Evolutionary conservation across 306 rosid genomes (phyloP).

Genomic region (Fagus sylvatica): DNA sequence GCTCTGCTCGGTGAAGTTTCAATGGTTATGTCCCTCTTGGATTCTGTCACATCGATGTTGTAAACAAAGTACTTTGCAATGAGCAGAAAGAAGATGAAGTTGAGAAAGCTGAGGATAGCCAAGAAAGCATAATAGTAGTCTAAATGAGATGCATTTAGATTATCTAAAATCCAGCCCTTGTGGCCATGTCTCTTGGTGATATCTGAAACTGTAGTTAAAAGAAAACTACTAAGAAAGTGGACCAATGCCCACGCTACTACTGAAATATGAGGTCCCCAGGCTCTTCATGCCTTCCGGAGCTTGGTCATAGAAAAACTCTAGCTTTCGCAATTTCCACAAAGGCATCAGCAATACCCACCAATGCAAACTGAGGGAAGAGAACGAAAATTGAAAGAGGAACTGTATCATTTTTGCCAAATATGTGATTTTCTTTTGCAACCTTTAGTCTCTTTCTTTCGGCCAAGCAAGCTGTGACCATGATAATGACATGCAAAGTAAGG

Average conservation of each 20-base stretch:
- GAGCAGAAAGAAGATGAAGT: slow-evolving; percentile 61
- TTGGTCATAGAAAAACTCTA: slow-evolving; percentile 84
- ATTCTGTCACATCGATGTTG: slow-evolving; percentile 40
- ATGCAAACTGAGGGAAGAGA: slow-evolving; percentile 74
- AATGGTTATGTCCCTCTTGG: slow-evolving; percentile 26
- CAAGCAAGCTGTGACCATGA: slow-evolving; percentile 52
- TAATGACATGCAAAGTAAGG: slow-evolving; percentile 44
- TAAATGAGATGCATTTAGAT: slow-evolving; percentile 61
- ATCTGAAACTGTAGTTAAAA: slow-evolving; percentile 57
- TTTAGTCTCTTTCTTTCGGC: slow-evolving; percentile 57
- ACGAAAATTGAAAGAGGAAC: slow-evolving; percentile 72
- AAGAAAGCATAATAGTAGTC: slow-evolving; percentile 67
- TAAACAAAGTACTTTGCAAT: slow-evolving; percentile 64
- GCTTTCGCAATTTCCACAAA: slow-evolving; percentile 68
- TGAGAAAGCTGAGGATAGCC: slow-evolving; percentile 53
- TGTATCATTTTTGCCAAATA: slow-evolving; percentile 25
- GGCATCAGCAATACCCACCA: slow-evolving; percentile 66
- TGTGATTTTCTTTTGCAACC: slow-evolving; percentile 42
- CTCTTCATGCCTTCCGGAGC: slow-evolving; percentile 84
- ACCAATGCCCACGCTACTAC: slow-evolving; percentile 64
- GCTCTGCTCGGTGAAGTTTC: slow-evolving; percentile 5
- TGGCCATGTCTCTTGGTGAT: slow-evolving; percentile 46
- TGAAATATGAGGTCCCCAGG: slow-evolving; percentile 68
- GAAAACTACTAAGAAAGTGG: slow-evolving; percentile 57
- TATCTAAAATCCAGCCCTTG: slow-evolving; percentile 72